Evolutionary conservation across 163 green algal genomes (phyloP), one percentile per base, ranked within the genome.

Genomic region (Prototheca stagnorum): DNA sequence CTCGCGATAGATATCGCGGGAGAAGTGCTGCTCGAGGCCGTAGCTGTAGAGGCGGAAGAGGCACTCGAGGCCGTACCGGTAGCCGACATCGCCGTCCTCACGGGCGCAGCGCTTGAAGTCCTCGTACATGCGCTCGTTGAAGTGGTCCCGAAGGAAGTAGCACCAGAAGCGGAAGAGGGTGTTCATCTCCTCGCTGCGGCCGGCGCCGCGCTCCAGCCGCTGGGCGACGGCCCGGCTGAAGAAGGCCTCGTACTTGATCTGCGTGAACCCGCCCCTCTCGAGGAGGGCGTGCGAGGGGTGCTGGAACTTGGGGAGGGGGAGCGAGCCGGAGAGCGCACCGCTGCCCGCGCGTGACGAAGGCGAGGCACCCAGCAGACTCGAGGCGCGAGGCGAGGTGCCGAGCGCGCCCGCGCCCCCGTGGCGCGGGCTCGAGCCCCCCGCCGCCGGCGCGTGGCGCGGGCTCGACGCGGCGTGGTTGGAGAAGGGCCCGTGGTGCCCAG

Each of bases 31-130:
- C 64, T 97, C 87, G 26, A 96, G 68, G 37, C 86, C 87, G 54
- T 95, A 97, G 42, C 65, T 84, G 75, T 80, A 97, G 64, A 84
- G 91, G 42, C 82, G 72, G 68, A 97, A 96, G 8, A 97, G 71
- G 72, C 88, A 95, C 72, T 97, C 86, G 51, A 93, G 69, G 47
- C 88, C 88, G 59, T 96, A 96, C 42, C 88, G 74, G 65, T 91
- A 88, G 44, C 59, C 61, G 29, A 41, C 42, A 1, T 35, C 58
- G 0, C 68, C 64, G 46, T 90, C 78, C 44, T 82, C 67, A 20
- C 61, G 57, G 1, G 73, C 73, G 36, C 77, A 69, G 44, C 67
- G 73, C 23, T 64, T 72, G 68, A 95, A 95, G 52, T 93, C 78
- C 5, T 71, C 62, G 68, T 95, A 95, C 84, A 95, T 94, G 39